phyloP scores from a whole-genome alignment of 2,329 filamentous ascomycete genomes.

The Pyrenophora tritici-repentis region DNA sequence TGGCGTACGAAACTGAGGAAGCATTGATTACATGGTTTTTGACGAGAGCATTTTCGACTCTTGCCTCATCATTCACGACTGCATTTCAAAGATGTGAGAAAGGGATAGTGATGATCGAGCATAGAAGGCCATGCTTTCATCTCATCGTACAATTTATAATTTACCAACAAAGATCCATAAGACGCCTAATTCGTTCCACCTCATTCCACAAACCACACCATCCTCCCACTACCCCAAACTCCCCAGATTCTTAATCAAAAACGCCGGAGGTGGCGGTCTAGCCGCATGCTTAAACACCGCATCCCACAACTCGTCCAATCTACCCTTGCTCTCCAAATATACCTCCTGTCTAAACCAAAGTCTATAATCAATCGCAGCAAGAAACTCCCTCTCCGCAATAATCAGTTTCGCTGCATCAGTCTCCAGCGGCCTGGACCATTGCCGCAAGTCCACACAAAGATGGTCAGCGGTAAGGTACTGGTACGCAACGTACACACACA shows the following conservation, averaged over 20 bases:
- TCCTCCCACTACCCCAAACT: neutral
- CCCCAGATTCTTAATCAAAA: neutral
- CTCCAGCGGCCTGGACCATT: neutral
- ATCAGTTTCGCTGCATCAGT: neutral
- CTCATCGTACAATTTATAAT: too few relatives aligned
- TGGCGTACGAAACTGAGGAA: too few relatives aligned
- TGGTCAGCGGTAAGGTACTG: neutral
- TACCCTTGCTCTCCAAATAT: neutral
- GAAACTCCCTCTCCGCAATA: neutral
- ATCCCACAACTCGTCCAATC: neutral
- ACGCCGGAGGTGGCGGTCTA: neutral
- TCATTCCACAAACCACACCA: too few relatives aligned
- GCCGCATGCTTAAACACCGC: neutral
- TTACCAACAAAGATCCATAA: too few relatives aligned
- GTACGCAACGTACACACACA: neutral
- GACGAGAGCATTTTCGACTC: too few relatives aligned
- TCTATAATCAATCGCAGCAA: neutral
- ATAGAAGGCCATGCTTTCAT: too few relatives aligned
- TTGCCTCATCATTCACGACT: too few relatives aligned
- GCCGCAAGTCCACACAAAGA: neutral
- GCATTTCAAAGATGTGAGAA: too few relatives aligned
- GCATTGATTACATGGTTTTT: too few relatives aligned
- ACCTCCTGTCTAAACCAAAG: neutral
- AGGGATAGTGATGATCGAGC: too few relatives aligned
- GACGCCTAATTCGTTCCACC: too few relatives aligned